Evolutionary conservation across 805 yeast species (phyloP), one percentile per base, ranked within the genome.

Genomic region (Yarrowia osloensis): DNA sequence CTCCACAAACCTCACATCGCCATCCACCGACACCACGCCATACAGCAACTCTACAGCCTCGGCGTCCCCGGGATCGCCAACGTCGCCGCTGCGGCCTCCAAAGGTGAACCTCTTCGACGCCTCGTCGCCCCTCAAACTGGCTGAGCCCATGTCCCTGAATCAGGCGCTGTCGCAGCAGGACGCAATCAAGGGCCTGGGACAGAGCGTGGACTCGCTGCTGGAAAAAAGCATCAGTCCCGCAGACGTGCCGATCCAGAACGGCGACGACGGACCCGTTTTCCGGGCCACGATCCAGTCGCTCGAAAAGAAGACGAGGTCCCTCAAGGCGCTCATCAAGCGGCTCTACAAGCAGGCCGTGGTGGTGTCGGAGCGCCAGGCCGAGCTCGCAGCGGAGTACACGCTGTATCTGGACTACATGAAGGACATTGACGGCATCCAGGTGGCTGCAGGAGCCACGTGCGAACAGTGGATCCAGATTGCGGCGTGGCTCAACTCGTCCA

Each of bases 251-350:
- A 26, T 44, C 11, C 66, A 61, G 22, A 61, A 44, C 7, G 63
- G 63, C 9, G 82, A 80, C 65, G 83, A 80, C 61, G 82, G 83
- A 8, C 83, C 83, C 3, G 73, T 78, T 24, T 80, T 80, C 70
- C 73, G 83, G 21, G 80, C 81, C 22, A 76, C 81, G 4, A 71
- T 80, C 17, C 73, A 77, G 15, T 68, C 73, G 8, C 73, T 80
- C 70, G 83, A 80, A 68, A 76, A 78, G 52, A 73, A 73, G 59
- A 73, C 79, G 0, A 74, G 75, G 8, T 67, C 70, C 28, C 69
- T 79, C 59, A 79, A 80, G 57, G 68, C 73, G 26, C 71, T 73
- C 29, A 71, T 76, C 42, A 80, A 80, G 69, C 73, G 71, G 66
- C 70, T 80, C 4, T 72, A 80, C 46, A 80, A 80, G 66, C 74